A percentile compares a stretch with the other conserved stretches of the same genome.
Conservation (phyloP, 1,139 yeast genomes). For the Hyphopichia burtonii region DNA sequence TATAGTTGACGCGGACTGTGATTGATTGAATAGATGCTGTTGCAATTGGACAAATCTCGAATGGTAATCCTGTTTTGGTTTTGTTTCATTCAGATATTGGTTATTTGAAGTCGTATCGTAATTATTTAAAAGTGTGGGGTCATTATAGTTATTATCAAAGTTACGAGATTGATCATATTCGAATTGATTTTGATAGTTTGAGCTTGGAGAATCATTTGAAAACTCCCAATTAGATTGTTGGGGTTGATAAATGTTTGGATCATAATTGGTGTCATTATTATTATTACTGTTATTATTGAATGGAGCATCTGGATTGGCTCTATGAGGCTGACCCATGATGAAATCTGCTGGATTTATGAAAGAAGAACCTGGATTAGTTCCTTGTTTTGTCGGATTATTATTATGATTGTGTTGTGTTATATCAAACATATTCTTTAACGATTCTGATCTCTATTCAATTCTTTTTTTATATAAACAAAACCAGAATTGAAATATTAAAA, state of each 20-base stretch:
- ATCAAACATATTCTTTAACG: too few relatives aligned
- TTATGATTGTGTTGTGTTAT: background rate
- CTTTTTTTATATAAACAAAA: too few relatives aligned
- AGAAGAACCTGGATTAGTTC: background rate
- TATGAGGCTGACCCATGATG: background rate
- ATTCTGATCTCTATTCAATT: too few relatives aligned
- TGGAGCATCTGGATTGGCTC: too few relatives aligned
- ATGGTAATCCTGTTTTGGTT: background rate
- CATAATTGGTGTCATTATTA: background rate
- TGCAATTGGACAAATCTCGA: slow-evolving; percentile 1
- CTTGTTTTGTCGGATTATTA: background rate
- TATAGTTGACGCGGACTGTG: background rate
- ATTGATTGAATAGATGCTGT: background rate
- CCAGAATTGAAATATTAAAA: too few relatives aligned
- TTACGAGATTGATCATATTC: background rate
- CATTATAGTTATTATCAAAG: background rate
- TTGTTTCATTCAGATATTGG: background rate
- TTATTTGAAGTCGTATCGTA: background rate
- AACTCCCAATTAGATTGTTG: background rate
- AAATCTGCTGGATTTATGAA: background rate
- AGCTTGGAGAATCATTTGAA: background rate
- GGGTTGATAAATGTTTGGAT: background rate
- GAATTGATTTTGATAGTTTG: background rate
- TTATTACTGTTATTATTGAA: background rate
- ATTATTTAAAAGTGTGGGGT: background rate